phyloP scores from a whole-genome alignment of 2,329 filamentous ascomycete genomes.

The Aspergillus uvarum region DNA sequence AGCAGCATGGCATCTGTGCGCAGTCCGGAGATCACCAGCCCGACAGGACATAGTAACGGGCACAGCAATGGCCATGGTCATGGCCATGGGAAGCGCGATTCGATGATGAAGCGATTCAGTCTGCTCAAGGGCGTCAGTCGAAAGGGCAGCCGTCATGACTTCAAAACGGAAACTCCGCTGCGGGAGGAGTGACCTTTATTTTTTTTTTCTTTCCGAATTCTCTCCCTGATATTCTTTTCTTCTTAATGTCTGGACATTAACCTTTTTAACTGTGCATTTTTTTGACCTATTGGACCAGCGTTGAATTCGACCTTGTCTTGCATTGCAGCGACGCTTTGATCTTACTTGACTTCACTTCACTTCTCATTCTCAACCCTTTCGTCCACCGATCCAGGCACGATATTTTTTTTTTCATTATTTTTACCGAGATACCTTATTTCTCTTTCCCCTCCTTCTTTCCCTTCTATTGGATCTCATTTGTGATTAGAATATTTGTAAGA shows the following conservation, averaged over 20 bases:
- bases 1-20: constrained; percentile 23
- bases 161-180: constrained; percentile 32
- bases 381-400: constrained; percentile 5
- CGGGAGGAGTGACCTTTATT: constrained; percentile 38
- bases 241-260: constrained; percentile 30
- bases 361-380: constrained; percentile 5
- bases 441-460: neutral
- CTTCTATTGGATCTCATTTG: neutral
- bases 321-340: constrained; percentile 19
- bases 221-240: constrained; percentile 16
- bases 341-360: constrained; percentile 13
- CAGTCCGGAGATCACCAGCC: constrained; percentile 21
- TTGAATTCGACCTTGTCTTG: constrained; percentile 11
- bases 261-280: constrained; percentile 7
- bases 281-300: constrained; percentile 1
- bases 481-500: neutral
- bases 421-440: constrained; percentile 6
- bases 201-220: constrained; percentile 12
- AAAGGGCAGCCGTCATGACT: constrained; percentile 61
- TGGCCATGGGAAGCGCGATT: constrained; percentile 49
- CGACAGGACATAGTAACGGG: constrained; percentile 37
- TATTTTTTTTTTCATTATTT: neutral
- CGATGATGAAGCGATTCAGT: constrained; percentile 75
- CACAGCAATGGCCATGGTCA: constrained; percentile 24
- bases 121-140: constrained; percentile 69